Evolutionary conservation across 2,329 filamentous ascomycete genomes (phyloP), one percentile per base, ranked within the genome.

Genomic region (Amylocarpus encephaloides): DNA sequence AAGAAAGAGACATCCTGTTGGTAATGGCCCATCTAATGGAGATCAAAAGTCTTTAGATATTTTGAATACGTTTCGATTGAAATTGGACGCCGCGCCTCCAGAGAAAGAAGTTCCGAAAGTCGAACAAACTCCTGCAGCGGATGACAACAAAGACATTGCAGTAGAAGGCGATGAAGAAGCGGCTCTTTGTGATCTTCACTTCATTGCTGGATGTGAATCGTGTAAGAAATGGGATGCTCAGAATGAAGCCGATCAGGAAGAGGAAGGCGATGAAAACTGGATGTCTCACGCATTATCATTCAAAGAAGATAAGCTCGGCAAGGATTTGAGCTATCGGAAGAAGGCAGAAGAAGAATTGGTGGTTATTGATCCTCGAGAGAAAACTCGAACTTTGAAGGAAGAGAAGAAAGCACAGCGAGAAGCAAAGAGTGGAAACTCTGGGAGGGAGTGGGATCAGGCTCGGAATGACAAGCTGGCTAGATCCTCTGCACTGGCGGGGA

Each of bases 131-230:
- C 44, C 55, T 2, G 46, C 60, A 9, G 59, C 63, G 13, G 58
- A 57, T 5, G 64, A 57, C 22, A 61, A 34, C 18, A 57, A 59
- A 49, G 62, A 58, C 61, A 51, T 55, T 4, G 65, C 64, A 30
- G 62, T 64, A 34, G 62, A 65, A 54, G 75, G 77, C 15, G 83
- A 84, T 2, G 81, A 86, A 35, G 88, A 94, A 65, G 83, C 82
- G 2, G 77, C 77, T 44, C 75, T 94, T 3, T 98, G 93, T 64
- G 93, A 97, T 66, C 71, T 98, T 33, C 93, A 98, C 67, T 98
- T 97, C 68, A 94, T 98, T 56, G 87, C 86, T 43, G 88, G 94
- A 62, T 98, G 93, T 67, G 89, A 95, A 65, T 95, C 89, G 40
- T 97, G 93, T 67, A 82, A 80, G 51, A 80, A 85, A 0, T 95